Percentiles rank a stretch among this genome's conserved stretches.
phyloP scores from a whole-genome alignment of 371 early-diverging fungal genomes.

The Actinomucor elegans region DNA sequence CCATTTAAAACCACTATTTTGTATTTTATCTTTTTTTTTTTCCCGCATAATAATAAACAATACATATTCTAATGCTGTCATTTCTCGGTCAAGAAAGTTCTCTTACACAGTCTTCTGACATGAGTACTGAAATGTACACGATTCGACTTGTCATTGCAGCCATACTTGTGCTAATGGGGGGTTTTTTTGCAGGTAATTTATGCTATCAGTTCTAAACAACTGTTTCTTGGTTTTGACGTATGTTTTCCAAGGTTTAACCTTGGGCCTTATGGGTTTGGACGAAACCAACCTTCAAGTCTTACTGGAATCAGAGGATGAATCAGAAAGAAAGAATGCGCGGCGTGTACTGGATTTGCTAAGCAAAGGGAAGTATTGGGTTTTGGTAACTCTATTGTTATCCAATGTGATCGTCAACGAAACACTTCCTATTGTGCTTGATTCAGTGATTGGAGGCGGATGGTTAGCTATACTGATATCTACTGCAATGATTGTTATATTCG shows the following conservation, averaged over 20 bases:
- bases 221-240: no score
- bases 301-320: conserved; percentile 66
- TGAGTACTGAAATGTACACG: background rate
- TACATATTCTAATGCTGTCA: no score
- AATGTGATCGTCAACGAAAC: conserved; percentile 95
- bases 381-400: conserved; percentile 85
- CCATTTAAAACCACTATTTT: no score
- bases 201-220: background rate
- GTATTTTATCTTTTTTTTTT: no score
- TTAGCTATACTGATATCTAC: conserved; percentile 89
- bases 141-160: background rate
- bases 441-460: conserved; percentile 74
- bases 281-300: conserved; percentile 69
- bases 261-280: conserved; percentile 81
- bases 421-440: conserved; percentile 88
- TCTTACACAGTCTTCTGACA: no score
- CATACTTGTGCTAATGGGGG: conserved; percentile 12
- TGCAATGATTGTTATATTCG: conserved; percentile 86
- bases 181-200: conserved; percentile 21
- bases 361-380: conserved; percentile 78
- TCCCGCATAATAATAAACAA: no score
- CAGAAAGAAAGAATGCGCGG: conserved; percentile 67
- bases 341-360: conserved; percentile 68
- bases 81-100: no score
- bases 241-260: conserved; percentile 64